Conservation (phyloP, 2,329 filamentous ascomycete species). For the Monilinia laxa region DNA sequence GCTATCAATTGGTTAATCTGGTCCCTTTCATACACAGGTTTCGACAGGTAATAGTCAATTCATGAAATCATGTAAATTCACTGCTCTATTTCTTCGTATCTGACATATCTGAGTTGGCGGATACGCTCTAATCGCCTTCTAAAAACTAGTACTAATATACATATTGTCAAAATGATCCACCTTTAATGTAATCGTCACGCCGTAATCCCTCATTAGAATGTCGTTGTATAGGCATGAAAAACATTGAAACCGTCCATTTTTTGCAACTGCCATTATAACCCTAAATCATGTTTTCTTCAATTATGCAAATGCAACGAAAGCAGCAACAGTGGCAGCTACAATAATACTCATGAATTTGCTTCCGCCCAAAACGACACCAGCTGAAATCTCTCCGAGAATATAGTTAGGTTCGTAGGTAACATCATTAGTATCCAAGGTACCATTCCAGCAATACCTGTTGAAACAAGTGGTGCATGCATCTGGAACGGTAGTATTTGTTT, state of each 20-base stretch:
- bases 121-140: no score
- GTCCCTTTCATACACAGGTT: no score
- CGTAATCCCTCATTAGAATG: background rate
- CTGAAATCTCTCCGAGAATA: conserved; percentile 25
- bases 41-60: no score
- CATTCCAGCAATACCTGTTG: conserved; percentile 86
- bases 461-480: conserved; percentile 76
- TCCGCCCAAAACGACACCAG: background rate
- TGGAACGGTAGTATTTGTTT: conserved; percentile 68
- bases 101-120: no score
- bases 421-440: conserved; percentile 42
- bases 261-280: background rate
- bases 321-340: background rate
- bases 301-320: background rate
- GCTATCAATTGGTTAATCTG: no score
- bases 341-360: background rate
- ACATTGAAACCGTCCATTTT: background rate
- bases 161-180: background rate
- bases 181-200: background rate
- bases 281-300: no score
- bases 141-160: background rate
- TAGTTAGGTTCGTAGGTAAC: conserved; percentile 33
- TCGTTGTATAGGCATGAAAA: conserved; percentile 7
- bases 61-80: no score
- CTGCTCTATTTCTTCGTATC: no score